Evolutionary conservation across 768 basidiomycete species (phyloP).

Genomic region (Clitopilus passeckerianus): DNA sequence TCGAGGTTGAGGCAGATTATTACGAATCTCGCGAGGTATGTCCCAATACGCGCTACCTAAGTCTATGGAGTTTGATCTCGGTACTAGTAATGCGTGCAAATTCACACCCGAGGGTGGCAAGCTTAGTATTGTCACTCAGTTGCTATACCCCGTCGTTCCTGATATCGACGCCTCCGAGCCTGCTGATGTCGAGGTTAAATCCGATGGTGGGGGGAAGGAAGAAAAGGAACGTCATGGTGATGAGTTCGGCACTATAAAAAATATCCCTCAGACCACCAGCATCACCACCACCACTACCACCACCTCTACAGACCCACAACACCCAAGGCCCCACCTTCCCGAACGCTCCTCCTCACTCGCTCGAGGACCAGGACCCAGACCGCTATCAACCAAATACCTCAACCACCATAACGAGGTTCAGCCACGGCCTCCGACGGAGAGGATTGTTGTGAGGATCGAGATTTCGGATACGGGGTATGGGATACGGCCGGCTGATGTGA

Average conservation of each 20-base stretch:
- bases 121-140: constrained; percentile 51
- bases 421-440: constrained; percentile 21
- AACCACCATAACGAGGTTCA: background rate
- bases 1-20: constrained; percentile 62
- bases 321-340: background rate
- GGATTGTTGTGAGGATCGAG: constrained; percentile 64
- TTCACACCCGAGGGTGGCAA: constrained; percentile 53
- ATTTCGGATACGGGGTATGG: constrained; percentile 63
- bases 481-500: constrained; percentile 55
- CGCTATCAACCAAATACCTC: constrained; percentile 3
- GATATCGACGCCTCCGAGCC: background rate
- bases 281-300: too few species aligned
- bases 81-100: constrained; percentile 56
- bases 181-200: too few species aligned
- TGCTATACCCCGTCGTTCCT: constrained; percentile 26
- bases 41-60: too few species aligned
- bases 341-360: background rate
- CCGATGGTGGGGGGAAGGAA: too few species aligned
- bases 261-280: too few species aligned
- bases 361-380: background rate
- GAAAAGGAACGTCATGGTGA: too few species aligned
- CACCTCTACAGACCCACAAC: too few species aligned
- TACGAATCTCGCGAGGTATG: constrained; percentile 61
- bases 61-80: too few species aligned
- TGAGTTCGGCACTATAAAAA: too few species aligned